Evolutionary conservation across 78 protist genomes (phyloP), one percentile per base, ranked within the genome.

Genomic region (Guillardia theta): DNA sequence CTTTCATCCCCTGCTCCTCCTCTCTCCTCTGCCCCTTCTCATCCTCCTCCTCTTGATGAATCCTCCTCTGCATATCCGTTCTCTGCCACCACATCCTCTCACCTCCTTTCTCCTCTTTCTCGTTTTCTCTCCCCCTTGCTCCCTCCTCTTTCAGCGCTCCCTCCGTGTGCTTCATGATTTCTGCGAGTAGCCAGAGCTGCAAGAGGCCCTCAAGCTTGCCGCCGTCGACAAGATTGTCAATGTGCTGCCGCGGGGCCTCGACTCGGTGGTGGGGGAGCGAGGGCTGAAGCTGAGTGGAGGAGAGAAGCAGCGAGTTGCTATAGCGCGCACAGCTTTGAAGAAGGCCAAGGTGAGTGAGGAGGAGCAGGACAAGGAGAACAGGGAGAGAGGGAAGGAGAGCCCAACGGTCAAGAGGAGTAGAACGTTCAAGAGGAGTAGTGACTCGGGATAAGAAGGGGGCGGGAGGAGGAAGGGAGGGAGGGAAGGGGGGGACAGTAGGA

Each of bases 261-360:
- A 45, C 36, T 64, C 94, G 46, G 43, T 47, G 33, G 90, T 78
- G 48, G 90, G 90, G 43, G 90, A 78, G 90, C 90, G 90, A 1
- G 90, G 90, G 30, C 90, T 78, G 24, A 37, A 43, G 50, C 90
- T 78, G 50, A 43, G 53, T 30, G 90, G 90, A 1, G 90, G 90
- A 10, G 90, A 78, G 8, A 78, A 78, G 90, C 90, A 78, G 50
- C 90, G 90, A 0, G 90, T 78, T 4, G 90, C 90, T 10, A 78
- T 78, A 46, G 90, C 90, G 90, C 90, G 90, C 45, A 78, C 90
- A 10, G 48, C 48, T 30, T 48, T 78, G 8, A 78, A 78, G 50
- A 18, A 43, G 53, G 19, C 90, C 48, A 43, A 78, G 64, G 64
- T 12, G 64, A 53, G 64, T 21, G 64, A 19, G 64, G 19, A 19